A percentile compares a stretch with the other conserved stretches of the same genome.
phyloP scores from a whole-genome alignment of 2,329 filamentous ascomycete genomes.

The Emergomyces pasteurianus region DNA sequence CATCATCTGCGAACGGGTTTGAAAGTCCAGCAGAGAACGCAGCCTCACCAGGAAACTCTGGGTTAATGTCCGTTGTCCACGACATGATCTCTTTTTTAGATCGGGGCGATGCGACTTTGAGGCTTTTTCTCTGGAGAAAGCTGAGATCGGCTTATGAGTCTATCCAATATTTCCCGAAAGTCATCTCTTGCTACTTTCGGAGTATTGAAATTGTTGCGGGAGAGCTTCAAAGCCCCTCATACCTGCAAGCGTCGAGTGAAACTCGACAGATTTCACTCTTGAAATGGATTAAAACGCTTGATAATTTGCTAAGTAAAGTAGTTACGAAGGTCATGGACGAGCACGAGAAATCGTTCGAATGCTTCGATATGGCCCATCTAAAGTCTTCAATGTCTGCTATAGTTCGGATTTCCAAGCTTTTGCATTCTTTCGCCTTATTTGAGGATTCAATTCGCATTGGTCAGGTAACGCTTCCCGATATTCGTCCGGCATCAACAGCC shows the following conservation, averaged over 20 bases:
- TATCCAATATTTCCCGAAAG: constrained; percentile 77
- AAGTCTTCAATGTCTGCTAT: constrained; percentile 60
- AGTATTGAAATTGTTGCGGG: constrained; percentile 72
- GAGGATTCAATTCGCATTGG: constrained; percentile 80
- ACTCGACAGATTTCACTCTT: constrained; percentile 61
- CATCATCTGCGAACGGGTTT: background rate
- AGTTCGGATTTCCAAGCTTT: constrained; percentile 56
- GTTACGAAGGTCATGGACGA: constrained; percentile 59
- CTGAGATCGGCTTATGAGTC: constrained; percentile 79
- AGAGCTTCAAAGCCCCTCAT: constrained; percentile 52
- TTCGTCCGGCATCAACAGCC: constrained; percentile 36
- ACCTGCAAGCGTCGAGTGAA: constrained; percentile 43
- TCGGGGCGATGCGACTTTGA: constrained; percentile 67
- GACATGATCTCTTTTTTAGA: constrained; percentile 81
- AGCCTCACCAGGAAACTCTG: background rate
- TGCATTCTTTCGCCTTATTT: constrained; percentile 69
- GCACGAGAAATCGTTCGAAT: constrained; percentile 57
- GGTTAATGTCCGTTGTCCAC: constrained; percentile 21
- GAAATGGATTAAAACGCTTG: constrained; percentile 64
- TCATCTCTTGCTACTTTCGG: constrained; percentile 74
- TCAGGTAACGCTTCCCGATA: constrained; percentile 49
- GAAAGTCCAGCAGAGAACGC: background rate
- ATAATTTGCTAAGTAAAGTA: constrained; percentile 61
- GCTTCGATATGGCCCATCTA: constrained; percentile 69
- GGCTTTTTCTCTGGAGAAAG: constrained; percentile 79